Percentiles rank a stretch among this genome's conserved stretches.
Evolutionary conservation across 352 stramenopile genomes (phyloP).

Genomic region (Pythium scleroteichum): DNA sequence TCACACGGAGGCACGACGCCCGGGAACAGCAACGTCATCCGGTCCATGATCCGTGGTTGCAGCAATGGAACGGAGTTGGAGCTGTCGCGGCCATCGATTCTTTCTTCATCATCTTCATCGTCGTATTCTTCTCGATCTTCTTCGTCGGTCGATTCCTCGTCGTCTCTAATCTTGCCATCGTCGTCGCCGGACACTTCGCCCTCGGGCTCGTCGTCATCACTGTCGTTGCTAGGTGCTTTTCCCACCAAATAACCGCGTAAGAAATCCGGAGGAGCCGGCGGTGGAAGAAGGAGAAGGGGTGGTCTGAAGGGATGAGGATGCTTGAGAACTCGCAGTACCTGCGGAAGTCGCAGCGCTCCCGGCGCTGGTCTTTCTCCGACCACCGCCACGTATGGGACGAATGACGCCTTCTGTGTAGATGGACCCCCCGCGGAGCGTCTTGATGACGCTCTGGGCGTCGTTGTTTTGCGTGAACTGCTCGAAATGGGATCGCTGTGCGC

Average conservation of each 20-base stretch:
- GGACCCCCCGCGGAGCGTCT: slow-evolving; percentile 65
- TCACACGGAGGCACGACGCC: slow-evolving; percentile 26
- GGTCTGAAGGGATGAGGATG: slow-evolving; percentile 25
- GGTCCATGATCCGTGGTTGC: slow-evolving; percentile 12
- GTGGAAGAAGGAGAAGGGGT: slow-evolving; percentile 26
- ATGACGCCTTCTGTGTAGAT: slow-evolving; percentile 73
- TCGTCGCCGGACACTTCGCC: slow-evolving; percentile 1
- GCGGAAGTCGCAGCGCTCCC: not conserved
- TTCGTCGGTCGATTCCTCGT: not conserved
- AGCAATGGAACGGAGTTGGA: slow-evolving; percentile 3
- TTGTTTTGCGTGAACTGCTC: slow-evolving; percentile 64
- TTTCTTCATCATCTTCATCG: slow-evolving; percentile 1
- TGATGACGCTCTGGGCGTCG: slow-evolving; percentile 46
- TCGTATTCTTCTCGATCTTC: slow-evolving; percentile 5
- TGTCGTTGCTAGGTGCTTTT: slow-evolving; percentile 22
- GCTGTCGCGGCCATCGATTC: not conserved
- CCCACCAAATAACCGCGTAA: slow-evolving; percentile 33
- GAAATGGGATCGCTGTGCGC: slow-evolving; percentile 75
- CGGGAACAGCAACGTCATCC: slow-evolving; percentile 27
- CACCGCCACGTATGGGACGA: slow-evolving; percentile 70
- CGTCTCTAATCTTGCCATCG: slow-evolving; percentile 1
- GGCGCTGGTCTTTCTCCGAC: slow-evolving; percentile 56
- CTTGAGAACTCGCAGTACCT: not conserved
- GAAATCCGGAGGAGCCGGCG: slow-evolving; percentile 26
- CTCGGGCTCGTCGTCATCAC: not conserved